Evolutionary conservation across 345 rosid species (phyloP), one percentile per base, ranked within the genome.

Genomic region (Adansonia digitata): DNA sequence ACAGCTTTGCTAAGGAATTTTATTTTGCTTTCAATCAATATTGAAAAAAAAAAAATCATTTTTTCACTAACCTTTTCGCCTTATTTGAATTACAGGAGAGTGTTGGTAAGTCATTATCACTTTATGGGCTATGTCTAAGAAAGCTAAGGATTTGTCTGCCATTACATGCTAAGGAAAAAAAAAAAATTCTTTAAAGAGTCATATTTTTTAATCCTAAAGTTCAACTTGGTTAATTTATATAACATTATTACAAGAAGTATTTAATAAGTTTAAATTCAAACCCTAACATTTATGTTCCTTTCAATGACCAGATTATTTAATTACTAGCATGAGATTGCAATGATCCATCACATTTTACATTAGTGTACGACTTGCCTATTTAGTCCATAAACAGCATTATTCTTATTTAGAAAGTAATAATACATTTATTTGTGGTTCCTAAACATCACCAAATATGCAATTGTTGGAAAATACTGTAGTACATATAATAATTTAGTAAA

Each of bases 41-140:
- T n/a, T n/a, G n/a, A n/a, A n/a, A n/a, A n/a, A n/a, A n/a, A n/a
- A n/a, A n/a, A n/a, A n/a, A n/a, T n/a, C n/a, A n/a, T n/a, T n/a
- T 17, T 64, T 31, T 57, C 76, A 48, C 55, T 22, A 57, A 72
- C 27, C 37, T 65, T 48, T 60, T 59, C 37, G 5, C 39, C 39
- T 59, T 14, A 27, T n/a, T 15, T 60, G 65, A 60, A 31, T 60
- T 60, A 29, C 65, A n/a, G 29, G 20, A 59, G 64, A 29, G 65
- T 60, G 65, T 29, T 31, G 65, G 65, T 31, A 60, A 60, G 65
- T 60, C 65, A 29, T 20, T 49, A 61, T 75, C 82, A 40, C 10
- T 24, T 9, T 5, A 35, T 59, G 73, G 53, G 62, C 71, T 73
- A 45, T 65, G 57, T 64, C 70, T 20, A 69, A 74, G 76, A 64